Percentiles rank a stretch among this genome's conserved stretches.
Evolutionary conservation across 2,329 filamentous ascomycete species (phyloP).

Genomic region (Pyricularia sp.): DNA sequence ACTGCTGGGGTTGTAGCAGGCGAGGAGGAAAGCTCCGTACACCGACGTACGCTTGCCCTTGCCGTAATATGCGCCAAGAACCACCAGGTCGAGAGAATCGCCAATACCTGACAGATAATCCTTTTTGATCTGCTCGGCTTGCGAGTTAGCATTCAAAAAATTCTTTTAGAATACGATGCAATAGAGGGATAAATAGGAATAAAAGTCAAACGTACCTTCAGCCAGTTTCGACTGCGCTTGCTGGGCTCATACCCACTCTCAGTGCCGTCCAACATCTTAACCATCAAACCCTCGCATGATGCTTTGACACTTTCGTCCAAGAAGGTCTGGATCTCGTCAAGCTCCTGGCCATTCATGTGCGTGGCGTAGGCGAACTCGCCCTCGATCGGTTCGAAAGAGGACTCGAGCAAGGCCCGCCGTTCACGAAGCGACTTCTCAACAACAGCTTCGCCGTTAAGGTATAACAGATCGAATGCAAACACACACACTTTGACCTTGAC

Average conservation of each 20-base stretch:
- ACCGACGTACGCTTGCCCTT: conserved; percentile 91
- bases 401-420: conserved; percentile 60
- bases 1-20: conserved; percentile 71
- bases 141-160: not conserved
- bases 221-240: conserved; percentile 93
- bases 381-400: conserved; percentile 64
- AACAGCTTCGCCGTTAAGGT: conserved; percentile 79
- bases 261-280: conserved; percentile 92
- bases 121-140: conserved; percentile 64
- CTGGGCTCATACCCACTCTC: conserved; percentile 94
- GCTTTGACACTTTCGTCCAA: conserved; percentile 92
- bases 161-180: not conserved
- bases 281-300: conserved; percentile 95
- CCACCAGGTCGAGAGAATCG: conserved; percentile 91
- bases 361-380: conserved; percentile 89
- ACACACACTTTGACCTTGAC: conserved; percentile 96
- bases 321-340: conserved; percentile 86
- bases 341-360: conserved; percentile 70
- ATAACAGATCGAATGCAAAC: conserved; percentile 90
- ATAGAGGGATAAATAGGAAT: not conserved
- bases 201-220: conserved; percentile 51
- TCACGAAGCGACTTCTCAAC: conserved; percentile 81
- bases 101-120: conserved; percentile 91
- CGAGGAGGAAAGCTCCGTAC: conserved; percentile 90
- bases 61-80: conserved; percentile 86